phyloP scores from a whole-genome alignment of 1,284 basidiomycete genomes.

The Gomphus bonarii region DNA sequence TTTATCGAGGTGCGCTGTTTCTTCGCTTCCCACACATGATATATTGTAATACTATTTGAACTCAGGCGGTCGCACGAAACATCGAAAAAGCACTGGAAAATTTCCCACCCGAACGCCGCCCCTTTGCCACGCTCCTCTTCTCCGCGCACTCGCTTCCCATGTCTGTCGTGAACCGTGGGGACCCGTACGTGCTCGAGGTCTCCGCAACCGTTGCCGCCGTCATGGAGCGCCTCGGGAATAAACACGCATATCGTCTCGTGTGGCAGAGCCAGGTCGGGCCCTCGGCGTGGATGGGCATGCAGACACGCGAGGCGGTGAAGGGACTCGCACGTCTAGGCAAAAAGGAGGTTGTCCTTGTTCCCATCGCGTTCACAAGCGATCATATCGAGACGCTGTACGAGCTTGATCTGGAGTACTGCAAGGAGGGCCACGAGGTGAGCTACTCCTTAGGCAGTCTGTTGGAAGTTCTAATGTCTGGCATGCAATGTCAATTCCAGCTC shows the following conservation, averaged over 20 bases:
- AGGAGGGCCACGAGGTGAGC: constrained; percentile 83
- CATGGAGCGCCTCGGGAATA: constrained; percentile 74
- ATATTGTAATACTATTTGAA: background rate
- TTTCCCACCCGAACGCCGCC: constrained; percentile 63
- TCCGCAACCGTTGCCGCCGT: constrained; percentile 88
- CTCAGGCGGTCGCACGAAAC: constrained; percentile 82
- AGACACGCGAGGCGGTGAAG: constrained; percentile 88
- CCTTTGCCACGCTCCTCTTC: constrained; percentile 81
- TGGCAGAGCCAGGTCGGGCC: constrained; percentile 99
- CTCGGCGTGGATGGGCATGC: constrained; percentile 96
- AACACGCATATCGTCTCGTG: constrained; percentile 83
- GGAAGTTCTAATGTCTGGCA: too few species aligned
- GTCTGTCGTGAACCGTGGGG: constrained; percentile 95
- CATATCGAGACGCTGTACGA: constrained; percentile 99
- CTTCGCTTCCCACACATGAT: background rate
- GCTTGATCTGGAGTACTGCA: constrained; percentile 88
- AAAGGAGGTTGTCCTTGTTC: constrained; percentile 85
- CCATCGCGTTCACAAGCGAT: constrained; percentile 97
- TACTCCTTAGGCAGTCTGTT: background rate
- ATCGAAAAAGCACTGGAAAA: constrained; percentile 76
- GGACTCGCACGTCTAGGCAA: constrained; percentile 83
- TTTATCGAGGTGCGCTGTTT: constrained; percentile 73
- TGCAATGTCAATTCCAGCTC: constrained; percentile 41
- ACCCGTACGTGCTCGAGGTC: constrained; percentile 95
- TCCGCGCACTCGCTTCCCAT: constrained; percentile 98